These are phyloP conservation scores for Acacia acuminata DNA, from an alignment of 306 rosid genomes.

Conservation along the genomic window DNA sequence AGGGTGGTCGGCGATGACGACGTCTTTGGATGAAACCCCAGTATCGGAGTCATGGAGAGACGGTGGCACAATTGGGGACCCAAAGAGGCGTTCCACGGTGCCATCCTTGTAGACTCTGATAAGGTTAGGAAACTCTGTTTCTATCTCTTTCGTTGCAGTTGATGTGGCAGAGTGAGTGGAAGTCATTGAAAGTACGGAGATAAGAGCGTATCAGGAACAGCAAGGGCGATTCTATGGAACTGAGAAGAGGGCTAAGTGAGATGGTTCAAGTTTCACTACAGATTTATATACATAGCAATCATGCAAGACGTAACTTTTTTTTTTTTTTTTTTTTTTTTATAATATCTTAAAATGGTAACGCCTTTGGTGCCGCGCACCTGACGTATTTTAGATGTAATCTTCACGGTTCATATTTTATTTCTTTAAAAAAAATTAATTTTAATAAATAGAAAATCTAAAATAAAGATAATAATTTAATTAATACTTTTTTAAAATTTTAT, in stretches of 20 bases:
- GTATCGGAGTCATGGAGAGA: constrained; percentile 40
- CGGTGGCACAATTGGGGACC: constrained; percentile 44
- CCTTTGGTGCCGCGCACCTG: too few relatives aligned
- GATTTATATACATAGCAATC: too few relatives aligned
- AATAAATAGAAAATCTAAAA: too few relatives aligned
- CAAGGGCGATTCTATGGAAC: not conserved
- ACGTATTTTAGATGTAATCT: too few relatives aligned
- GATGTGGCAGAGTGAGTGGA: constrained; percentile 9
- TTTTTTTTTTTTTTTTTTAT: too few relatives aligned
- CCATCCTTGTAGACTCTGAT: constrained; percentile 53
- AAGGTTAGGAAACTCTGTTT: constrained; percentile 39
- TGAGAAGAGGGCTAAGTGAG: not conserved
- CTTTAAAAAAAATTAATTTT: too few relatives aligned
- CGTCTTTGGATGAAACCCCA: constrained; percentile 61
- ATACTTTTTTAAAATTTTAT: too few relatives aligned
- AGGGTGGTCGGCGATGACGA: constrained; percentile 47
- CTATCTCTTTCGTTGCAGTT: constrained; percentile 35
- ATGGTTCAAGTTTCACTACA: not conserved
- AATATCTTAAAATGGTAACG: too few relatives aligned
- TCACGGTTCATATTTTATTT: too few relatives aligned
- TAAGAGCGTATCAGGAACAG: not conserved
- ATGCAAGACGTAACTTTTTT: too few relatives aligned
- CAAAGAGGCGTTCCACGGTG: constrained; percentile 48
- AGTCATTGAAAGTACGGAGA: constrained; percentile 36
- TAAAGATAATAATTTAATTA: too few relatives aligned